These are phyloP conservation scores for Quercus bicolor DNA, from an alignment of 306 rosid species.

Conservation along the genomic window DNA sequence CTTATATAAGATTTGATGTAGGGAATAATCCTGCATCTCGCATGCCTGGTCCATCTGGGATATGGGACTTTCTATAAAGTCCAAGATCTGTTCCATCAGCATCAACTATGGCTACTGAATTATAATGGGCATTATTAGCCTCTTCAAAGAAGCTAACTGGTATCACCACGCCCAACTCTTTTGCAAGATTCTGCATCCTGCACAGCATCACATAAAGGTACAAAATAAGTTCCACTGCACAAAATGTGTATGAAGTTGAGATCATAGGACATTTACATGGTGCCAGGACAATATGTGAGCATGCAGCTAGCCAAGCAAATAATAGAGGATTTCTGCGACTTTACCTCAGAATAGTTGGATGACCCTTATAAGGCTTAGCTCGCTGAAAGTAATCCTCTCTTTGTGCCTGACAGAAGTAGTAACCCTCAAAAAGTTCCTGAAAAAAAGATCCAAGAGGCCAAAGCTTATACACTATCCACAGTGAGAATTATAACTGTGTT, in stretches of 20 bases:
- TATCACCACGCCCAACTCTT: conserved; percentile 78
- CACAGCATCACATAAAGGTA: conserved; percentile 26
- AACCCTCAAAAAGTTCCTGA: conserved; percentile 94
- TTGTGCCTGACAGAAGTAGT: conserved; percentile 96
- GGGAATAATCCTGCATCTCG: conserved; percentile 2
- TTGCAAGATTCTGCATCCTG: conserved; percentile 89
- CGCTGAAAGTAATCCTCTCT: conserved; percentile 71
- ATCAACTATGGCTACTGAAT: conserved; percentile 80
- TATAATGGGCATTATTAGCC: conserved; percentile 95
- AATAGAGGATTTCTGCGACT: conserved; percentile 10
- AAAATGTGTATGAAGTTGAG: conserved; percentile 5
- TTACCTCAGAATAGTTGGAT: conserved; percentile 89
- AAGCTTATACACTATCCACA: not conserved
- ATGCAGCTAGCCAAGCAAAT: conserved; percentile 8
- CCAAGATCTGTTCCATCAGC: conserved; percentile 98
- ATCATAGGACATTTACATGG: not conserved
- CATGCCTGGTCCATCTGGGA: conserved; percentile 94
- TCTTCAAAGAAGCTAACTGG: conserved; percentile 98
- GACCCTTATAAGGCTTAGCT: conserved; percentile 79
- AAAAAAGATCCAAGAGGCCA: conserved; percentile 23
- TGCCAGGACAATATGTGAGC: conserved; percentile 11
- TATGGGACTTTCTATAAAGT: conserved; percentile 91
- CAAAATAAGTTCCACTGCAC: conserved; percentile 17
- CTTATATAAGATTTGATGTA: not conserved
- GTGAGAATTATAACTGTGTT: conserved; percentile 4